Conservation (phyloP, 2,329 filamentous ascomycete genomes). For the Pseudogymnoascus sp. region DNA sequence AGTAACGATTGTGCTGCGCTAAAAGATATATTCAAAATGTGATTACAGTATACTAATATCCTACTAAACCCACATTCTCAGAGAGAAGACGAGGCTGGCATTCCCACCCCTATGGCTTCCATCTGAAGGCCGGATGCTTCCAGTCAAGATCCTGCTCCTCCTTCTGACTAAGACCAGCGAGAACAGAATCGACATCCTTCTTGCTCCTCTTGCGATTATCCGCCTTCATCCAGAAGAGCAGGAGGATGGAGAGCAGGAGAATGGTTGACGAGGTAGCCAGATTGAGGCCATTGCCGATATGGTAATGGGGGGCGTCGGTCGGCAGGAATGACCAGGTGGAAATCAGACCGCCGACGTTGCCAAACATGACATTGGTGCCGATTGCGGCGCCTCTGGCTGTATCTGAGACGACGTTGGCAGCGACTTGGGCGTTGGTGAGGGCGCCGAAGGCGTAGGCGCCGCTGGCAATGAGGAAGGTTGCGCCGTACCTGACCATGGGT, state of each 20-base stretch:
- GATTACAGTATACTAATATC: not conserved
- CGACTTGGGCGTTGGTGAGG: conserved; percentile 58
- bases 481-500: conserved; percentile 53
- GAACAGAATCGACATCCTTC: conserved; percentile 46
- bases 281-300: conserved; percentile 65
- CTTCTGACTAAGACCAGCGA: conserved; percentile 44
- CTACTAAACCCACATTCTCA: not conserved
- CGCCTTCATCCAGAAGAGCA: conserved; percentile 53
- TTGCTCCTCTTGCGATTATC: conserved; percentile 52
- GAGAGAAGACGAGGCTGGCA: not conserved
- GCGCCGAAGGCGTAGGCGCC: conserved; percentile 58
- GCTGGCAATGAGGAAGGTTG: conserved; percentile 59
- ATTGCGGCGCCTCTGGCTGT: conserved; percentile 61
- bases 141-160: conserved; percentile 56
- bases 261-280: conserved; percentile 52
- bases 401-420: conserved; percentile 64
- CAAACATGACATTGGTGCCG: conserved; percentile 61
- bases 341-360: conserved; percentile 62
- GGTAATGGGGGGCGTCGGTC: conserved; percentile 56
- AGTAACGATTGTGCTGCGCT: not conserved
- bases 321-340: conserved; percentile 58
- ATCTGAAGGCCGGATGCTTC: conserved; percentile 58
- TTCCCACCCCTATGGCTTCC: conserved; percentile 37
- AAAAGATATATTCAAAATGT: not conserved
- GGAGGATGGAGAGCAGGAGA: conserved; percentile 40